Conservation (phyloP, 768 basidiomycete genomes). For the Podaxis sp. region DNA sequence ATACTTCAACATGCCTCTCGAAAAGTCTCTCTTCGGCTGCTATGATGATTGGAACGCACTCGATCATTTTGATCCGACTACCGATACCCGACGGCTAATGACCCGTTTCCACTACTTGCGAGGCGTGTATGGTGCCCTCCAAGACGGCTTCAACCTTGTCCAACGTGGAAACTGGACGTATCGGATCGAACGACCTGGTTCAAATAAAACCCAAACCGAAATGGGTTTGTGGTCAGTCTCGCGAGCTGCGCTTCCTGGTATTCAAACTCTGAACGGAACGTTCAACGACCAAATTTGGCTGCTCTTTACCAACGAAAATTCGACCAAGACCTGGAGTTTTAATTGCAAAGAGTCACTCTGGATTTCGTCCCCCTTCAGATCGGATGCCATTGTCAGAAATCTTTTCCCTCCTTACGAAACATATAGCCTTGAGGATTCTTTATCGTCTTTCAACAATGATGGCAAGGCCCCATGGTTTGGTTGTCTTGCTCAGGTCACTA, state of each 20-base stretch:
- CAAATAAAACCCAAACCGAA: constrained; percentile 75
- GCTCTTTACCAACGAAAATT: constrained; percentile 83
- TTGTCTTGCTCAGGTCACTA: constrained; percentile 60
- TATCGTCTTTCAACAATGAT: constrained; percentile 57
- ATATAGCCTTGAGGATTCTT: constrained; percentile 66
- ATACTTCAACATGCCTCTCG: constrained; percentile 91
- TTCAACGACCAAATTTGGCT: constrained; percentile 75
- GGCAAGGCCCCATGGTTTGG: constrained; percentile 63
- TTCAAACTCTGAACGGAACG: constrained; percentile 61
- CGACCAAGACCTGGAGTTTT: constrained; percentile 57
- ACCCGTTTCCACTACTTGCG: constrained; percentile 72
- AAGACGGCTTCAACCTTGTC: constrained; percentile 85
- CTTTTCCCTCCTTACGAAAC: constrained; percentile 80
- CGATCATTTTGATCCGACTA: constrained; percentile 92
- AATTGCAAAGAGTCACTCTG: constrained; percentile 55
- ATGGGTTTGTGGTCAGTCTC: constrained; percentile 86
- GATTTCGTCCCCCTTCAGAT: constrained; percentile 77
- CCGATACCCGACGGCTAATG: constrained; percentile 70
- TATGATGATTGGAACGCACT: constrained; percentile 88
- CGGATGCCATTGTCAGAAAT: constrained; percentile 62
- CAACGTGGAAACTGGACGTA: constrained; percentile 85
- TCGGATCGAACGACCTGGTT: constrained; percentile 75
- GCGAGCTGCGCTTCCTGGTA: constrained; percentile 51
- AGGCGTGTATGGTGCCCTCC: constrained; percentile 61
- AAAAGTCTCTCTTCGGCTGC: constrained; percentile 76